These are phyloP conservation scores for Eimeria mitis DNA, from an alignment of 169 alveolate species.

Conservation along the genomic window DNA sequence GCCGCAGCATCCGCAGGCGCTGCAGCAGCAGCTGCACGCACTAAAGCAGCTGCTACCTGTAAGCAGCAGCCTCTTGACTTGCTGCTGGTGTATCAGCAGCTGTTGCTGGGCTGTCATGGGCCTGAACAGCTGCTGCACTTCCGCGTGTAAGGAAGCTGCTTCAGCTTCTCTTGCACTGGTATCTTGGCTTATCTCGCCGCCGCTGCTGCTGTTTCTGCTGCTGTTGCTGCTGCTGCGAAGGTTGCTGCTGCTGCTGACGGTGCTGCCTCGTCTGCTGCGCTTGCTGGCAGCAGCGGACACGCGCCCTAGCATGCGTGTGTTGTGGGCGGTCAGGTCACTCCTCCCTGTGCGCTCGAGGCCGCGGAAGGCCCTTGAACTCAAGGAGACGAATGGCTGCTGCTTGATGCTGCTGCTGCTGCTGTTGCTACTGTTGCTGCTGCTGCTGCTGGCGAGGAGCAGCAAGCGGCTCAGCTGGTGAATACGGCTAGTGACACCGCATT, in stretches of 20 bases:
- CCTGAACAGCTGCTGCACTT: slow-evolving; percentile 41
- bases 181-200: not conserved
- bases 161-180: not conserved
- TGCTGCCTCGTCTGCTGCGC: slow-evolving; percentile 16
- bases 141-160: slow-evolving; percentile 6
- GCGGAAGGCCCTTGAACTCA: slow-evolving; percentile 1
- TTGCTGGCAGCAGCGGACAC: slow-evolving; percentile 16
- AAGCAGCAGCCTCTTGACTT: slow-evolving; percentile 49
- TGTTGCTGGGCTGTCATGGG: slow-evolving; percentile 64
- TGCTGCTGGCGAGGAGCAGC: slow-evolving; percentile 47
- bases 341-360: not conserved
- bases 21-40: slow-evolving; percentile 53
- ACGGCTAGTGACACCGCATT: slow-evolving; percentile 42
- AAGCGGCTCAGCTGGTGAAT: slow-evolving; percentile 30
- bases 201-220: slow-evolving; percentile 32
- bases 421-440: slow-evolving; percentile 18
- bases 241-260: not conserved
- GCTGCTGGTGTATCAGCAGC: slow-evolving; percentile 64
- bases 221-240: not conserved
- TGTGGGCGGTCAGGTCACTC: not conserved
- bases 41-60: not conserved
- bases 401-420: slow-evolving; percentile 45
- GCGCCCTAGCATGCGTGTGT: not conserved
- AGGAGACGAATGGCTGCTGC: slow-evolving; percentile 45
- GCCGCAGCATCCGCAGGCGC: slow-evolving; percentile 67